Evolutionary conservation across 2,329 filamentous ascomycete species (phyloP), one percentile per base, ranked within the genome.

Genomic region (Colletotrichum zoysiae): DNA sequence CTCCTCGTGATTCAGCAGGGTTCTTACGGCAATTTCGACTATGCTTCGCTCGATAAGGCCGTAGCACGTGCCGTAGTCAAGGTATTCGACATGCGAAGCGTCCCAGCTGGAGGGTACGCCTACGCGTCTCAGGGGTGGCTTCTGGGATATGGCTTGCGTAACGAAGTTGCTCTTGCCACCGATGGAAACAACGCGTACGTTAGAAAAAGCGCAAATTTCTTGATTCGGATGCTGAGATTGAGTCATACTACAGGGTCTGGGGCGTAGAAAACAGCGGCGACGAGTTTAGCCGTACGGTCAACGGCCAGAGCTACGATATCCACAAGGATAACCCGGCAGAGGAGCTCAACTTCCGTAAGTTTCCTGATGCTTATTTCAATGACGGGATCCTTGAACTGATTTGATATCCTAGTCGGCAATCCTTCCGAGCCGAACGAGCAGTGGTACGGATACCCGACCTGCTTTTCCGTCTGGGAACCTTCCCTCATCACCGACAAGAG

Each of bases 281-380:
- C 77, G 81, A 91, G 67, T 84, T 91, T 58, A 78, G 81, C 30
- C 83, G 81, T 38, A 80, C 77, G 5, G 76, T 88, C 40, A 82
- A 85, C 67, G 85, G 85, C 56, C 76, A 83, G 38, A 75, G 75
- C 6, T 75, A 74, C 7, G 87, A 89, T 64, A 86, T 91, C 65
- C 87, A 89, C 75, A 81, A 85, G 56, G 83, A 91, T 77, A 92
- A 92, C 76, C 90, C 90, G 1, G 89, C 87, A 4, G 90, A 92
- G 76, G 88, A 92, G 79, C 79, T 92, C 75, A 92, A 92, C 79
- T 91, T 88, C 79, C 84, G 89, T 79, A 75, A 74, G 78, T 72
- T 8, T 20, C 23, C 20, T 18, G 5, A 8, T 57, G 1, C 16
- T 53, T 42, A 5, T 12, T 7, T 16, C 5, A 4, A 30, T 3